These are phyloP conservation scores for Phaeosphaeria sp. DNA, from an alignment of 2,329 filamentous ascomycete species.

Conservation along the genomic window DNA sequence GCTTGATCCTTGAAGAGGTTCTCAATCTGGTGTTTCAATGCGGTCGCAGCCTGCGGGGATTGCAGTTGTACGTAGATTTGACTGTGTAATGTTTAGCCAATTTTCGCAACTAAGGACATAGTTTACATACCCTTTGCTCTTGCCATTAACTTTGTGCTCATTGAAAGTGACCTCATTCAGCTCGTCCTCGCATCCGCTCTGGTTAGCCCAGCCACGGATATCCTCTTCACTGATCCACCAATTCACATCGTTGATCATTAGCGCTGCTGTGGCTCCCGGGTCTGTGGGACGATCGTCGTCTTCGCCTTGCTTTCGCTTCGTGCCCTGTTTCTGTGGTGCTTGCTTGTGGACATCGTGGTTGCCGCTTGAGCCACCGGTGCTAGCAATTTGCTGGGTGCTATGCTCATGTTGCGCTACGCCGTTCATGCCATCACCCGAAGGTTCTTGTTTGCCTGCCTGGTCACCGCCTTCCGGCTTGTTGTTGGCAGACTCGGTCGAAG, in stretches of 20 bases:
- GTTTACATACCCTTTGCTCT: conserved; percentile 84
- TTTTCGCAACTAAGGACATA: not conserved
- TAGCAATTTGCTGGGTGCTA: conserved; percentile 52
- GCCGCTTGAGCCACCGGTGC: conserved; percentile 49
- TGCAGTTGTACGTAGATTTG: conserved; percentile 86
- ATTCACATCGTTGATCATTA: conserved; percentile 87
- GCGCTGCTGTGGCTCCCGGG: conserved; percentile 69
- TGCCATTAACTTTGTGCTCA: conserved; percentile 98
- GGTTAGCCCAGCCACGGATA: conserved; percentile 82
- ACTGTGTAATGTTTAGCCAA: conserved; percentile 45
- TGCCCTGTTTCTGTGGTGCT: conserved; percentile 61
- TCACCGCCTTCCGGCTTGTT: conserved; percentile 18
- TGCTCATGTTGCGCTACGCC: conserved; percentile 32
- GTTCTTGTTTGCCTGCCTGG: conserved; percentile 27
- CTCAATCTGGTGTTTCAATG: conserved; percentile 83
- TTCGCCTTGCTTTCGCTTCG: conserved; percentile 67
- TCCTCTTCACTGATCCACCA: conserved; percentile 97
- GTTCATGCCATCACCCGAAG: conserved; percentile 27
- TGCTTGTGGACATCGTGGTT: conserved; percentile 49
- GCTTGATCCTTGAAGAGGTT: conserved; percentile 64
- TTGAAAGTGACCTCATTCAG: conserved; percentile 94
- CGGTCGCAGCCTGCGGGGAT: conserved; percentile 83
- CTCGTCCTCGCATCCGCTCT: conserved; percentile 82
- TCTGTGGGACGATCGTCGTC: conserved; percentile 62
- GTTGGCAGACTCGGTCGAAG: conserved; percentile 18